Evolutionary conservation across 495 filamentous ascomycete genomes (phyloP), one percentile per base, ranked within the genome.

Genomic region (Xylaria castorea): DNA sequence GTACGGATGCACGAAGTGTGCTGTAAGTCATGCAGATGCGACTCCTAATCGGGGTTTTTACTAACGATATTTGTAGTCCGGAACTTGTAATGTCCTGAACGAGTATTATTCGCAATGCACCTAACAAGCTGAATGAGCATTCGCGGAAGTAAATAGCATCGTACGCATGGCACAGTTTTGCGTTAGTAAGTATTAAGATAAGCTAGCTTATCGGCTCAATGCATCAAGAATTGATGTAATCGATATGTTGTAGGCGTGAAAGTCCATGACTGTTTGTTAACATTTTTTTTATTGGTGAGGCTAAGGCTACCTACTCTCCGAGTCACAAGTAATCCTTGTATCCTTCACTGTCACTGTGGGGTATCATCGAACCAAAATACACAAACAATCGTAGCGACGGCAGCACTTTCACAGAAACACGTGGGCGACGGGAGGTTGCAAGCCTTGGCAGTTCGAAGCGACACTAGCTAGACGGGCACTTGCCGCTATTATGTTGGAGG

Each of bases 401-500:
- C n/a, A 58, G 12, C 61, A 57, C 18, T 27, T 68, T 46, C 61
- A 44, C 36, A 40, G n/a, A 27, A 61, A 70, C 5, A 50, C 25
- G 9, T 55, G 27, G 38, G 30, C 44, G 3, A 32, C 4, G 30
- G 1, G 61, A 25, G 12, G 42, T 32, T 27, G 36, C 4, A 18
- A 42, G n/a, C 30, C 42, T 57, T 58, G 18, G 46, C 25, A 36
- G 53, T 70, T 70, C 18, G 18, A 25, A 50, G 11, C 5, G 14
- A 70, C 3, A 50, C 55, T 11, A 27, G 57, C 34, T 8, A 16
- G 51, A 25, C 8, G n/a, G 30, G 44, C 3, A 48, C 42, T 70
- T 60, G 40, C 57, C 42, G 20, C 7, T 27, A 36, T 75, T 74
- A 77, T 20, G 79, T 81, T 6, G 91, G 91, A 0, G 92, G 92